Percentiles rank a stretch among this genome's conserved stretches.
Evolutionary conservation across 108 stramenopile species (phyloP).

Genomic region (Mayamaea pseudoterrestris): DNA sequence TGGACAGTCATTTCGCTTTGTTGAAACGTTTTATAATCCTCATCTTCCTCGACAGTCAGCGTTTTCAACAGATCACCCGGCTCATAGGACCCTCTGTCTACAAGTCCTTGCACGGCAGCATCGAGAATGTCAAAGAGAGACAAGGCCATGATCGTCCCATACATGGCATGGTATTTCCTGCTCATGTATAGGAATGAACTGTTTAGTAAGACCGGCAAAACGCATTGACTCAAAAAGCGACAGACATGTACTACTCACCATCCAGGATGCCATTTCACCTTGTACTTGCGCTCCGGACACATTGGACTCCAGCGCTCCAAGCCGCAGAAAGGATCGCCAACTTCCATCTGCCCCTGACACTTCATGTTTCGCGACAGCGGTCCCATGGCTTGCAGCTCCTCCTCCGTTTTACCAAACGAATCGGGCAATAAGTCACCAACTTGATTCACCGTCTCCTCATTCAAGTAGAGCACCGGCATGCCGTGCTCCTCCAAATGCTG

Average conservation of each 20-base stretch:
- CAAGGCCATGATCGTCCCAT: conserved; percentile 28
- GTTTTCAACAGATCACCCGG: neutral
- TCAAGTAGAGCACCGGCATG: conserved; percentile 10
- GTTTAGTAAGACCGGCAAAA: too few species aligned
- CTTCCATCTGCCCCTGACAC: conserved; percentile 24
- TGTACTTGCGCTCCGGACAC: conserved; percentile 9
- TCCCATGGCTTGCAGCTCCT: conserved; percentile 18
- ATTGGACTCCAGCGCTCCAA: conserved; percentile 18
- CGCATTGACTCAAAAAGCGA: too few species aligned
- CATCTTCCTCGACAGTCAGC: neutral
- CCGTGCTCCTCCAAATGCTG: conserved; percentile 16
- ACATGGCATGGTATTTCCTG: conserved; percentile 26
- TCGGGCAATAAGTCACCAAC: conserved; percentile 15
- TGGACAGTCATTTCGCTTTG: neutral
- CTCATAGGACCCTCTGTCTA: neutral
- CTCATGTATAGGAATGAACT: too few species aligned
- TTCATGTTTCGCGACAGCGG: conserved; percentile 18
- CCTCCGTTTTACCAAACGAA: conserved; percentile 7
- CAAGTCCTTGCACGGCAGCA: conserved; percentile 1
- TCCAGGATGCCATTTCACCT: conserved; percentile 43
- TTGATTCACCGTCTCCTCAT: neutral
- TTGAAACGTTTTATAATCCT: neutral
- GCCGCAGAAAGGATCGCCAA: conserved; percentile 30
- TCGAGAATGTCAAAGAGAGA: conserved; percentile 12
- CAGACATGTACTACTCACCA: too few species aligned